Evolutionary conservation across 2,329 filamentous ascomycete genomes (phyloP).

Genomic region (Trichoderma sp.): DNA sequence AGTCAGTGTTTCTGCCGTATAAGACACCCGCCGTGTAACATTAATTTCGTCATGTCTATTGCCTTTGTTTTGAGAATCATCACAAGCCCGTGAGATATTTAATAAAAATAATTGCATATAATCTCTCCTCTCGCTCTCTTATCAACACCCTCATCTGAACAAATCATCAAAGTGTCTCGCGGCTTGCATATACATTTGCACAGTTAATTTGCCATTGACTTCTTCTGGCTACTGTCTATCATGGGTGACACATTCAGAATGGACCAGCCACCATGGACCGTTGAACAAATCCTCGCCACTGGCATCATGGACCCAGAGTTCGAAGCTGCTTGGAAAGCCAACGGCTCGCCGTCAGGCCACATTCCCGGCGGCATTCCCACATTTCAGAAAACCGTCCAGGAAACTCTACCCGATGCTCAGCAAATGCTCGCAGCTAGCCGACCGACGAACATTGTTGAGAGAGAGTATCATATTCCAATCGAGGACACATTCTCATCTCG

Average conservation of each 20-base stretch:
- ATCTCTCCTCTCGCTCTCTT: neutral
- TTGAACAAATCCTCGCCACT: neutral
- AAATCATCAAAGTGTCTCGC: neutral
- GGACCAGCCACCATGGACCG: neutral
- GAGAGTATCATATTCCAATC: neutral
- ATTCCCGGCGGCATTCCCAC: neutral
- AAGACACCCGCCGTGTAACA: neutral
- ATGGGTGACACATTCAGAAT: neutral
- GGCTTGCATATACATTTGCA: neutral
- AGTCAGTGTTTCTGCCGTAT: neutral
- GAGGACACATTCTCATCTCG: neutral
- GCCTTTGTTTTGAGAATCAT: neutral
- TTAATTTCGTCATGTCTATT: neutral
- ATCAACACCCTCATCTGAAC: neutral
- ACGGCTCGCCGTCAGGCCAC: neutral
- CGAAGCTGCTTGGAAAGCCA: neutral
- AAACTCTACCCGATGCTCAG: neutral
- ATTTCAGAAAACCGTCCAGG: neutral
- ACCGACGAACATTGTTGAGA: neutral
- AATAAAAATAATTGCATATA: neutral
- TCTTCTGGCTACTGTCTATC: neutral
- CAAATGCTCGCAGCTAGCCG: neutral
- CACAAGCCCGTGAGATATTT: neutral
- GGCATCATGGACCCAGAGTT: neutral
- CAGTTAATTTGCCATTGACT: neutral